phyloP scores from a whole-genome alignment of 768 basidiomycete genomes.

The Auricularia cornea region DNA sequence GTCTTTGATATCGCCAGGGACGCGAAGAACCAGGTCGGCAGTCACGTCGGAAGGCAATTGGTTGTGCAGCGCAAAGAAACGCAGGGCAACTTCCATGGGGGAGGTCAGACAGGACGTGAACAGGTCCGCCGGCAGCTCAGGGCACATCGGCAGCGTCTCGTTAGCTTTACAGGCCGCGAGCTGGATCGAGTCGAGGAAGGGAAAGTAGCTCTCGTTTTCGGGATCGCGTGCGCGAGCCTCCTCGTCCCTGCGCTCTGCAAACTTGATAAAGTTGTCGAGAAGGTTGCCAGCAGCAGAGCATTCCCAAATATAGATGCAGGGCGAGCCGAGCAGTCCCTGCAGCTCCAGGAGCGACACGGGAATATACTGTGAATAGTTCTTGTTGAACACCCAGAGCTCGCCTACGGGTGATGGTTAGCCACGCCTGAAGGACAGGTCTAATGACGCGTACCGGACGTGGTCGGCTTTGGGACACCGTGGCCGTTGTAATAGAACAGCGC shows the following conservation, averaged over 20 bases:
- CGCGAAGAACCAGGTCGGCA: slow-evolving; percentile 85
- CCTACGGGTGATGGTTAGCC: slow-evolving; percentile 22
- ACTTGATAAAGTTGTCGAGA: slow-evolving; percentile 77
- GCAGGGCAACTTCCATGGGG: slow-evolving; percentile 94
- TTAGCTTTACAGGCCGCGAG: slow-evolving; percentile 89
- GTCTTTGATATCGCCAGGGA: slow-evolving; percentile 96
- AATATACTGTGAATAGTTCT: slow-evolving; percentile 96
- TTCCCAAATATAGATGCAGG: slow-evolving; percentile 98
- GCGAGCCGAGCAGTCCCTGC: slow-evolving; percentile 88
- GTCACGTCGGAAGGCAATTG: slow-evolving; percentile 76
- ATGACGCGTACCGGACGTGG: slow-evolving; percentile 46
- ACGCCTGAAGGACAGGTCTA: background rate
- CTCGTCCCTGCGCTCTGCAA: slow-evolving; percentile 66
- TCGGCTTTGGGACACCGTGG: slow-evolving; percentile 96
- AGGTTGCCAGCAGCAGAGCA: slow-evolving; percentile 97
- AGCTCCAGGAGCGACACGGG: slow-evolving; percentile 92
- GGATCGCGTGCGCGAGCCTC: slow-evolving; percentile 52
- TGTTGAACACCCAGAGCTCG: slow-evolving; percentile 98
- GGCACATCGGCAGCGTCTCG: slow-evolving; percentile 88
- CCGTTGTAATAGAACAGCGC: slow-evolving; percentile 97
- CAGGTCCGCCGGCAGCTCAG: slow-evolving; percentile 93
- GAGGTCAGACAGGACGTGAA: slow-evolving; percentile 98
- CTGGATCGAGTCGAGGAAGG: slow-evolving; percentile 82
- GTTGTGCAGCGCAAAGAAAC: slow-evolving; percentile 82
- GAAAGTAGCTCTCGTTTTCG: slow-evolving; percentile 54